Evolutionary conservation across 2,329 filamentous ascomycete species (phyloP), one percentile per base, ranked within the genome.

Genomic region (Alternaria solani): DNA sequence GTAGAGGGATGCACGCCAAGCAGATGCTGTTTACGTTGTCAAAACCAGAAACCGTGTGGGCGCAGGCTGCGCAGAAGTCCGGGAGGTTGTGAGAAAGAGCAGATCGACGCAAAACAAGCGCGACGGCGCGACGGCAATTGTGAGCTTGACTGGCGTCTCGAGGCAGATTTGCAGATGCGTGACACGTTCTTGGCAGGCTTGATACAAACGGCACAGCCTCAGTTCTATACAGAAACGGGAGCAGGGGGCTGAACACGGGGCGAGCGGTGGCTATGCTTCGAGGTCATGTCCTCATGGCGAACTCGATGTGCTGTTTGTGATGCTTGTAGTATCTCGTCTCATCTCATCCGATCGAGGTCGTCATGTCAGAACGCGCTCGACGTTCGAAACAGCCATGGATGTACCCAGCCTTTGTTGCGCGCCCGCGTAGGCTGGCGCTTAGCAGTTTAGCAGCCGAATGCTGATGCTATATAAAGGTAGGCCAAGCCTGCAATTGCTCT

Each of bases 131-230:
- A 72, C 68, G 66, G 65, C 51, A 63, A 55, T 55, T 56, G 62
- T 57, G 61, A 76, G 71, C 69, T 71, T 75, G 65, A 69, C 59
- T 67, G 63, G 65, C 59, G 62, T 68, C 66, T 74, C 72, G 71
- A 75, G 73, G 75, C 74, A 75, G 74, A 75, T 71, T 77, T 67
- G 59, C 69, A 69, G 67, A 67, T 64, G 65, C 65, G 71, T 71
- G 70, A 72, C 69, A 66, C 53, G 61, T 61, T 63, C 67, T 69
- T 67, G 68, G 69, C 71, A 57, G 60, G 67, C 65, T 73, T 70
- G 67, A 70, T 68, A 67, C 65, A 70, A 60, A 60, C 64, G 58
- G 69, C 75, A 77, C 73, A 77, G 75, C 74, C 74, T 73, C 73
- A 74, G 69, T 57, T 64, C 63, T 65, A 47, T 59, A 61, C 57